Conservation (phyloP, 371 early-diverging fungal species). For the Apophysomyces trapeziformis region DNA sequence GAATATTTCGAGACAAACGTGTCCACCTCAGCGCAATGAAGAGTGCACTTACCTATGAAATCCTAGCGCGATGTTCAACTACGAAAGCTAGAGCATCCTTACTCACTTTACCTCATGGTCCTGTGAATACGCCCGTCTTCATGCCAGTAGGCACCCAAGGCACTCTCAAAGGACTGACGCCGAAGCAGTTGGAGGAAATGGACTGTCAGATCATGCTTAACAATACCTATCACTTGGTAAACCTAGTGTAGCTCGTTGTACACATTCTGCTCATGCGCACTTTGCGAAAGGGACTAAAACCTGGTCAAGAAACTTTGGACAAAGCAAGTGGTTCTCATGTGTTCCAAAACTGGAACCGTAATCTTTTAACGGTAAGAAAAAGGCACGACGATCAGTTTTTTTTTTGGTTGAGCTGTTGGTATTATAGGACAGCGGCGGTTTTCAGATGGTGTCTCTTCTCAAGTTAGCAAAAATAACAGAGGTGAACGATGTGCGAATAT, state of each 20-base stretch:
- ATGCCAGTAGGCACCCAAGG: constrained; percentile 99
- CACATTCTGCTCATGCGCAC: too few relatives aligned
- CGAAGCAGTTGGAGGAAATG: constrained; percentile 78
- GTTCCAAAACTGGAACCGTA: constrained; percentile 90
- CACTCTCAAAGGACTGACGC: constrained; percentile 88
- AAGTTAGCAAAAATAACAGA: constrained; percentile 89
- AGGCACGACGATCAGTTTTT: too few relatives aligned
- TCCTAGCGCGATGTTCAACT: constrained; percentile 77
- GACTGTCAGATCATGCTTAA: constrained; percentile 92
- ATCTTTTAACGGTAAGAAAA: constrained; percentile 76
- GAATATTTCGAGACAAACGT: too few relatives aligned
- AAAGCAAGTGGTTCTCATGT: constrained; percentile 81
- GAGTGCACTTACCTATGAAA: constrained; percentile 6
- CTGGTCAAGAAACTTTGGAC: constrained; percentile 81
- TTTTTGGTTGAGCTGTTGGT: not conserved
- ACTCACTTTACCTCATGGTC: constrained; percentile 83
- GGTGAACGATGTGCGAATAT: constrained; percentile 16
- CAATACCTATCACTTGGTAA: constrained; percentile 92
- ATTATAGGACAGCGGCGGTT: constrained; percentile 86
- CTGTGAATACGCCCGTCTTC: constrained; percentile 90
- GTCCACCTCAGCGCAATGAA: not conserved
- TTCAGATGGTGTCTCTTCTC: constrained; percentile 94
- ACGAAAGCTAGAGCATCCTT: constrained; percentile 89
- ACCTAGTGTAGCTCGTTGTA: not conserved
- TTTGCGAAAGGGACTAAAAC: constrained; percentile 45